These are phyloP conservation scores for Podila verticillata DNA, from an alignment of 192 early-diverging fungal genomes.

Conservation along the genomic window DNA sequence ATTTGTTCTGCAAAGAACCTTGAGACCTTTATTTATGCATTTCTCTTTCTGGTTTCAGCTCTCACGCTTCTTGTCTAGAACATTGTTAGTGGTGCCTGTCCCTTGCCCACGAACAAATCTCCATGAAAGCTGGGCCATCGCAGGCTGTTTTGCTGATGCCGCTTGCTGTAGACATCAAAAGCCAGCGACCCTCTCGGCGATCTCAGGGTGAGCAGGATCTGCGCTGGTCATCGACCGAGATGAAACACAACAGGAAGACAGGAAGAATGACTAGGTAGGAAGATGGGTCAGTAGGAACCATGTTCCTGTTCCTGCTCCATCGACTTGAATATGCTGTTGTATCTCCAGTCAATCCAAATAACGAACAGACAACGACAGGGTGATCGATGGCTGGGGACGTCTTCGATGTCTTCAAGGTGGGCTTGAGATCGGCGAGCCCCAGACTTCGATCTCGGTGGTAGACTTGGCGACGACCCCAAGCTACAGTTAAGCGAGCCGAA, in stretches of 20 bases:
- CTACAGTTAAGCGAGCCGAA: constrained; percentile 41
- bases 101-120: too few species aligned
- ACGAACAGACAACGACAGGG: constrained; percentile 72
- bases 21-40: too few species aligned
- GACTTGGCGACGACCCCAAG: constrained; percentile 85
- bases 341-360: not conserved
- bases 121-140: too few species aligned
- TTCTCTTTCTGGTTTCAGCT: too few species aligned
- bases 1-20: too few species aligned
- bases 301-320: not conserved
- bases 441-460: constrained; percentile 80
- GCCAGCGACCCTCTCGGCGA: constrained; percentile 89
- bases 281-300: too few species aligned
- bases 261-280: too few species aligned
- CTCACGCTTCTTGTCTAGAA: too few species aligned
- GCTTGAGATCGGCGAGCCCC: constrained; percentile 89
- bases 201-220: constrained; percentile 92
- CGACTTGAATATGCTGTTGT: not conserved
- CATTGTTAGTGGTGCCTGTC: too few species aligned
- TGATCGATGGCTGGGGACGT: constrained; percentile 91
- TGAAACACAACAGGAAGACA: too few species aligned
- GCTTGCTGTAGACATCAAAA: constrained; percentile 94
- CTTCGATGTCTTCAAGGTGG: constrained; percentile 92
- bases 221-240: constrained; percentile 90
- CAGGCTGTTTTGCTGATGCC: too few species aligned